Evolutionary conservation across 192 early-diverging fungal species (phyloP), one percentile per base, ranked within the genome.

Genomic region (Lunasporangiospora selenospora): DNA sequence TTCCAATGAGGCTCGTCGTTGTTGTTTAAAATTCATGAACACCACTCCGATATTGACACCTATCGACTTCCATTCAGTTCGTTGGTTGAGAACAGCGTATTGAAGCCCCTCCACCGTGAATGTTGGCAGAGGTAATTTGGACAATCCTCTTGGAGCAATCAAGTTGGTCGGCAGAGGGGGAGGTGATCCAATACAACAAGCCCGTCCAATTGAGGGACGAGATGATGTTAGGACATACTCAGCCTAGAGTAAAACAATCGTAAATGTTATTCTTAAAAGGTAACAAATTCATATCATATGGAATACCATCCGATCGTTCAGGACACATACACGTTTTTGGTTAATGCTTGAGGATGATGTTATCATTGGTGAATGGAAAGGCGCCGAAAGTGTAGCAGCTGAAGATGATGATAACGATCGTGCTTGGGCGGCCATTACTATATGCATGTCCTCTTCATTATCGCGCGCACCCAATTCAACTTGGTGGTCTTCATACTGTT

Each of bases 1-100:
- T 26, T 61, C 58, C 58, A 62, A 32, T 27, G 60, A 53, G 27
- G 18, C 40, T 18, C 23, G 52, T 45, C 60, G 26, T 44, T 11
- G 50, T n/a, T 53, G 50, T 36, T 62, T 53, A 45, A 39, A 62
- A 32, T 62, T 50, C 32, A 37, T 53, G 53, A 62, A 62, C 60
- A 62, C 36, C 42, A 30, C 31, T 62, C 60, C 60, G 40, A 62
- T 34, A 44, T 53, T 50, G 38, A 51, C 47, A 33, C 38, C 58
- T 8, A 26, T 34, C 34, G 45, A 26, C 34, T 48, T 6, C 57
- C 57, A 48, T 38, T 48, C 45, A 16, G 45, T 59, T 23, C 57
- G 45, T 15, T 59, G 57, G 48, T 59, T 59, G 44, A 48, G 31
- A 32, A 48, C 31, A 24, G 57, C 45, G 31, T 59, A 59, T 48